Conservation (phyloP, 179 eudicot genomes). For the Actinidia arguta region DNA sequence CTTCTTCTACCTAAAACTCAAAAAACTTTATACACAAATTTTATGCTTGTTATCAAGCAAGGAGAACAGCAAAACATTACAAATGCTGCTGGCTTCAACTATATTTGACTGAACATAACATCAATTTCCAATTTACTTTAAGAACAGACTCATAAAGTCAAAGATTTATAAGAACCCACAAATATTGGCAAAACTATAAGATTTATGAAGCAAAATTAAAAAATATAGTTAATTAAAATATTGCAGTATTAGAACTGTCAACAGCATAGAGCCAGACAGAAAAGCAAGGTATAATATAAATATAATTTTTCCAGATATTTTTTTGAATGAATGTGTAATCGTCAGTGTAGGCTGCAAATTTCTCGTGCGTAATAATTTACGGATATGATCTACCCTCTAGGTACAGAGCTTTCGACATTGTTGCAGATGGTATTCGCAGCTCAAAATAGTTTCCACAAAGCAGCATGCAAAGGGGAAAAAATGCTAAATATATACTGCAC, state of each 20-base stretch:
- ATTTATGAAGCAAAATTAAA: not conserved
- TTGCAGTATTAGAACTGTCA: not conserved
- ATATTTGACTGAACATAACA: not conserved
- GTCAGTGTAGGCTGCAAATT: not conserved
- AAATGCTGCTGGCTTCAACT: constrained; percentile 16
- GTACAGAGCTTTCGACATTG: not conserved
- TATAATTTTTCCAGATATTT: not conserved
- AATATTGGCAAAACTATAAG: not conserved
- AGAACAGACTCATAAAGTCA: not conserved
- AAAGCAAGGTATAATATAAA: not conserved
- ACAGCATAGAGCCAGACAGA: not conserved
- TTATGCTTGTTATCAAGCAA: not conserved
- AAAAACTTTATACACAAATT: not conserved
- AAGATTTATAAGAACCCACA: too few relatives aligned
- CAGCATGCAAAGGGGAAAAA: not conserved
- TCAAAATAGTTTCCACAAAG: not conserved
- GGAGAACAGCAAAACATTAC: not conserved
- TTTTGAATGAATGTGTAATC: not conserved
- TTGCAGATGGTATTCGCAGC: not conserved
- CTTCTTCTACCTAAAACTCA: not conserved
- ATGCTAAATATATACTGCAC: not conserved
- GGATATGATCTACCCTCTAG: not conserved
- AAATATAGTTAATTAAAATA: not conserved
- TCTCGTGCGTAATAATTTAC: not conserved
- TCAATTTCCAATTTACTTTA: not conserved